Base-by-base conservation (phyloP, 495 filamentous ascomycete species). In the Tuber borchii region DNA sequence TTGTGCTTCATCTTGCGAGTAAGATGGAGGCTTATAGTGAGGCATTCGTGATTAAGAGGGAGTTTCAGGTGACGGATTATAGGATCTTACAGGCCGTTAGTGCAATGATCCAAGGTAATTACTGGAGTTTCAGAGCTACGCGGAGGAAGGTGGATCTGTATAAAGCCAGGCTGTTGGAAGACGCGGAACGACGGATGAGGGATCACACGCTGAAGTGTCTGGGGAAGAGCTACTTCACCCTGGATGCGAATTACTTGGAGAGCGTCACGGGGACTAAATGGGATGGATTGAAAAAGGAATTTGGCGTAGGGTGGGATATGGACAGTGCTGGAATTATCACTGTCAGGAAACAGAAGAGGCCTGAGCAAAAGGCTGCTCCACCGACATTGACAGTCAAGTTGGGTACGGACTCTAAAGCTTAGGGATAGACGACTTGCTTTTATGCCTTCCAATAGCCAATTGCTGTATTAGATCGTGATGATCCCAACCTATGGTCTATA, bases 1-100 rank as follows among this genome's bases (percentile, higher is more conserved):
- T 91, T 22, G 90, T 97, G 68, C 88, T 98, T 22, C 95, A 99
- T 84, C 88, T 93, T 61, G 93, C 94, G 16, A 97, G 95, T 83
- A 89, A 94, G 20, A 89, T 93, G 78, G 86, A 88, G n/a, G 87
- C 97, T 75, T 86, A 97, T 48, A 87, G 87, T 12, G 87, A 89
- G 45, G 95, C 95, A 0, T 93, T 91, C 78, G 85, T 87, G n/a
- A 82, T 91, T 69, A 87, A 88, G 42, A 85, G 85, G 45, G 80
- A 85, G 31, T 89, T 90, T 80, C 79, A 76, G 9, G 88, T 92
- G 71, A 84, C 85, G 37, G 91, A 92, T 74, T 81, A 86, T 6
- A 88, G 89, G 42, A 86, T 97, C 37, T 88, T 91, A 74, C 86
- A 86, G 17, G 87, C 94, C 8, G 85, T 99, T 45, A 83, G 84